Percentiles rank a stretch among this genome's conserved stretches.
Evolutionary conservation across 345 rosid species (phyloP).

Genomic region (Acer yangbiense): DNA sequence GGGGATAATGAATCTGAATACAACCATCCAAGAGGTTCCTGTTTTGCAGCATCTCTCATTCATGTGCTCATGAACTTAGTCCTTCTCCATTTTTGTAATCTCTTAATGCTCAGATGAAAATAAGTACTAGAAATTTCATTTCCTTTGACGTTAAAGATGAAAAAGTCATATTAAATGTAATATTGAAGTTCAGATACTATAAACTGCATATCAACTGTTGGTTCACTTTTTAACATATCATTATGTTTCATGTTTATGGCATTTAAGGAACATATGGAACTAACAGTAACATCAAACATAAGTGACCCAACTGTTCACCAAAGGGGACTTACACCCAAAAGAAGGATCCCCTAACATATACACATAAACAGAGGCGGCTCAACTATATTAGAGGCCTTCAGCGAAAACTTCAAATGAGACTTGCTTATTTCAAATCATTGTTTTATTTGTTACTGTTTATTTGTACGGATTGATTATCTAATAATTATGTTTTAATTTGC

Average conservation of each 20-base stretch:
- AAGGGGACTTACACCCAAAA: neutral
- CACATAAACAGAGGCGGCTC: too few species aligned
- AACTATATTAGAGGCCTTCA: too few species aligned
- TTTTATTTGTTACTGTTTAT: too few species aligned
- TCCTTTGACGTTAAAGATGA: neutral
- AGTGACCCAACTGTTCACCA: neutral
- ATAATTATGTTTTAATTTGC: too few species aligned
- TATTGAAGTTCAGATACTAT: neutral
- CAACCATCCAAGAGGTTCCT: slow-evolving; percentile 41
- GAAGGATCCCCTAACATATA: neutral
- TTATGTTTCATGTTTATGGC: too few species aligned
- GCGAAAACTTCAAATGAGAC: too few species aligned
- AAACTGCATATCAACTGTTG: too few species aligned
- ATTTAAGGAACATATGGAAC: neutral
- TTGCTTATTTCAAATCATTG: too few species aligned
- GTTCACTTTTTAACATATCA: too few species aligned
- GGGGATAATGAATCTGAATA: neutral
- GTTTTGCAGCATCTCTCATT: slow-evolving; percentile 35
- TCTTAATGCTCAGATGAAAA: slow-evolving; percentile 36
- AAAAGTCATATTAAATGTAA: neutral
- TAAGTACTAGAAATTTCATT: neutral
- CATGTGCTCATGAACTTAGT: slow-evolving; percentile 31
- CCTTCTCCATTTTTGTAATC: slow-evolving; percentile 30
- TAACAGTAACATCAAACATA: too few species aligned
- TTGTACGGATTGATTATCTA: too few species aligned